Conservation (phyloP, 2,329 filamentous ascomycete species). For the Gnomoniopsis smithogilvyi region DNA sequence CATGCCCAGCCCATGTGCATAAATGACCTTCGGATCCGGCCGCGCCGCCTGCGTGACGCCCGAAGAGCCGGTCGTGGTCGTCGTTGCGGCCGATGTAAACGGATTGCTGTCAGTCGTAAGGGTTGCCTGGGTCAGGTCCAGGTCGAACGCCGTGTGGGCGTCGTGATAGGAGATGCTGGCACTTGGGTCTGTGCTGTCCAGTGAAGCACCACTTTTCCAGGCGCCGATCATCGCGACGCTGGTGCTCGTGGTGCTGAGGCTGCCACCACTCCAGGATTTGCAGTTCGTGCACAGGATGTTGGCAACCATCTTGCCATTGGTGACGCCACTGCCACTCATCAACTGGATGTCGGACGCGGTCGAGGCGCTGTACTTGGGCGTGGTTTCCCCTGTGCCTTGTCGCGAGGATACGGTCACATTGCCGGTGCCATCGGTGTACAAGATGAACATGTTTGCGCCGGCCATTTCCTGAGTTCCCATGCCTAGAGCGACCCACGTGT, state of each 20-base stretch:
- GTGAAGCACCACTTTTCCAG: constrained; percentile 44
- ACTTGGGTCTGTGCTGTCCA: constrained; percentile 39
- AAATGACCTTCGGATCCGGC: constrained; percentile 25
- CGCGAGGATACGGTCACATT: constrained; percentile 63
- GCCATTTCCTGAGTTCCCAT: constrained; percentile 50
- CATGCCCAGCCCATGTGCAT: constrained; percentile 59
- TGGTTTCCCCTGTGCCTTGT: constrained; percentile 40
- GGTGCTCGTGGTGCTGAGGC: constrained; percentile 39
- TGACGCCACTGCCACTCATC: constrained; percentile 56
- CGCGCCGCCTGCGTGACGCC: constrained; percentile 23
- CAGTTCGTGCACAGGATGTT: constrained; percentile 57
- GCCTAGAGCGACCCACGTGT: constrained; percentile 57
- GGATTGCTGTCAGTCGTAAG: constrained; percentile 50
- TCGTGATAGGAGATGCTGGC: constrained; percentile 46
- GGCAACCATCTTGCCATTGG: constrained; percentile 50
- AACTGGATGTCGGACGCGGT: constrained; percentile 44
- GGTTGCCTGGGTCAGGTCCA: constrained; percentile 47
- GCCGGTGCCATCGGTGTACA: constrained; percentile 55
- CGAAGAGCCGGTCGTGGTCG: constrained; percentile 7
- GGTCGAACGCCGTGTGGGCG: constrained; percentile 36
- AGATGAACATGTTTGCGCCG: constrained; percentile 58
- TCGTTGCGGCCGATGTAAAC: constrained; percentile 32
- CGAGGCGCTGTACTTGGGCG: constrained; percentile 43
- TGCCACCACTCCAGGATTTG: constrained; percentile 40
- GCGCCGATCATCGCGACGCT: constrained; percentile 50